Base-by-base conservation (phyloP, 2,329 filamentous ascomycete genomes). In the Ceratocystiopsis sp. region DNA sequence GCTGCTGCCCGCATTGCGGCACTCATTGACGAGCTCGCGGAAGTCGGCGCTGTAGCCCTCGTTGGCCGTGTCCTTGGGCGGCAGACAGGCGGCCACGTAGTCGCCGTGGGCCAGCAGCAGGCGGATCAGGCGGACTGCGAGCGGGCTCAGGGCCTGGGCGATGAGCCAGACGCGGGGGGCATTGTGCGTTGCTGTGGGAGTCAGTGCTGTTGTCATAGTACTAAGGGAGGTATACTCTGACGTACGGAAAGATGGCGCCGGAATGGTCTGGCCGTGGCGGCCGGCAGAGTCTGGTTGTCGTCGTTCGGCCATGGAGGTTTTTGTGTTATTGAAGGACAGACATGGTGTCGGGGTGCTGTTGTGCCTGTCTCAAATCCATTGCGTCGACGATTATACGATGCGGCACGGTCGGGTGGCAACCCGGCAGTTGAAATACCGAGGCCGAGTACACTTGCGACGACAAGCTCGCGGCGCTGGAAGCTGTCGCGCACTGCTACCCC, bases 161-260 rank as follows among this genome's bases (percentile, higher is more conserved):
- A 98, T 67, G 56, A 98, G 78, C 91, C 91, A 96, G 54, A 89
- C 84, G 55, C 89, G 80, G 41, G 87, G 86, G 32, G 74, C 78
- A 55, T 78, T 79, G 59, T 78, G 74, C 18, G 73, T 78, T 48
- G 75, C 72, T 75, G 21, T 14, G 10, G 16, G 1, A 8, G 21
- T 21, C 21, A 21, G 8, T 8, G 21, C 21, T 4, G 21, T 4
- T 8, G 4, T 8, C 4, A 21, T 8, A 21, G 16, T 10, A 15
- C 35, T n/a, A 32, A 34, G 10, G 3, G n/a, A 21, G 15, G 18
- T 17, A 11, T 21, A n/a, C 12, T 8, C 33, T 6, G 11, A 45
- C 43, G 14, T 34, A 72, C 69, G 69, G 55, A 72, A 73, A 42
- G 67, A 68, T 47, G 66, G 65, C 53, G 62, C 59, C 52, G 66